Base-by-base conservation (phyloP, 345 rosid genomes). In the Hypericum androsaemum region DNA sequence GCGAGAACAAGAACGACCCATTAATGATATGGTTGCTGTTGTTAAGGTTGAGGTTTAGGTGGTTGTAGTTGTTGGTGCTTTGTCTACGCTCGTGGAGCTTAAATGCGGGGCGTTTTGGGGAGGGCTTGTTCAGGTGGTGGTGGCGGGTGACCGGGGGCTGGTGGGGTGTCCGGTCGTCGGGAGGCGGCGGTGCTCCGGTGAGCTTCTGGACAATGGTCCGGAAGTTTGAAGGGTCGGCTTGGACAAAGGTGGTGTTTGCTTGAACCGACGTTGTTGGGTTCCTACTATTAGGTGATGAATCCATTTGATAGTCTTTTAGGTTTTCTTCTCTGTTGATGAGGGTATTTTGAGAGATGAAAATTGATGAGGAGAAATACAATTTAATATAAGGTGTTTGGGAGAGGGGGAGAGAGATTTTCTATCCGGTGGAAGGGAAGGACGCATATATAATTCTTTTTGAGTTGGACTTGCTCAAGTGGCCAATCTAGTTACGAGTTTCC, bases 31-130 rank as follows among this genome's bases (percentile, higher is more conserved):
- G 32, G 2, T 22, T 22, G 32, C 32, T 22, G 50, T 64, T 70
- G 81, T 44, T 69, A 42, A 77, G 81, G 65, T 77, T 80, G 62
- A 88, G 74, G 60, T 80, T 81, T 55, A 89, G 89, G 58, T 85
- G 74, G 60, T 80, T 81, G 57, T 85, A 87, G 60, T 85, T 83
- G 59, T 74, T 83, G 7, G 72, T 57, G 5, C 82, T 61, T 38
- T 73, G 84, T 14, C 97, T 70, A 5, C 95, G 84, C 59, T 89
- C 95, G 56, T 85, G 90, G 60, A 89, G 97, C 80, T 83, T 85
- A 75, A 79, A 85, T 39, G 79, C 61, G 10, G 73, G 76, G 47
- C 71, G 69, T 59, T 67, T 77, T 6, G 77, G 81, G 45, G 74
- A 65, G 0, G 61, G 35, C 16, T 50, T 37, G 43, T 64, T 49